phyloP scores from a whole-genome alignment of 371 early-diverging fungal genomes.

The Mortierella sp. region DNA sequence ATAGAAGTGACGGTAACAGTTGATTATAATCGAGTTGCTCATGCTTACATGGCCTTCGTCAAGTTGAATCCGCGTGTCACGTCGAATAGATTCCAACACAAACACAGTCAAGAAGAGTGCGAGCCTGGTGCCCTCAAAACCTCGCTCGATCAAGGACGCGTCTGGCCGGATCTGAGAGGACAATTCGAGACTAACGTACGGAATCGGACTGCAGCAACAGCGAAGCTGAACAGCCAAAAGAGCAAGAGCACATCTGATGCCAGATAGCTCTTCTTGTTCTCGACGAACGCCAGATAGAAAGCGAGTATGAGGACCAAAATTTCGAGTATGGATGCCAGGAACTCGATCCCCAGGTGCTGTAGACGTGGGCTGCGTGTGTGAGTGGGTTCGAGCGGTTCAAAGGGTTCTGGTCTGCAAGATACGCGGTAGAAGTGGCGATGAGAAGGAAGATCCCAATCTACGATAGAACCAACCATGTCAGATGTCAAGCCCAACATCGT shows the following conservation, averaged over 20 bases:
- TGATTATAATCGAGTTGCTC: no score
- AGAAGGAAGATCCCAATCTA: no score
- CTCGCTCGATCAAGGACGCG: no score
- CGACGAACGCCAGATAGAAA: constrained; percentile 67
- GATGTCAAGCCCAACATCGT: no score
- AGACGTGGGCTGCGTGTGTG: constrained; percentile 19
- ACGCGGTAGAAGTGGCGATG: no score
- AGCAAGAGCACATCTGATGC: constrained; percentile 78
- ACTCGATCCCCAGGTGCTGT: constrained; percentile 18
- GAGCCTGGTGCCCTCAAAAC: no score
- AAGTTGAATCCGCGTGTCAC: constrained; percentile 39
- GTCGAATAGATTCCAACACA: constrained; percentile 33
- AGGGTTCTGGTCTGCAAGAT: constrained; percentile 18
- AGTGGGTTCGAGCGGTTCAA: constrained; percentile 3
- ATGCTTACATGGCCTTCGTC: constrained; percentile 33
- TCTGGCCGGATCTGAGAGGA: no score
- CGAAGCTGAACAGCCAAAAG: constrained; percentile 76
- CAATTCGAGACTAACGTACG: constrained; percentile 66
- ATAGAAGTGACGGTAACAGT: no score
- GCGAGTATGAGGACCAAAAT: constrained; percentile 23
- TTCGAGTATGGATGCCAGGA: constrained; percentile 30
- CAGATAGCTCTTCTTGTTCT: constrained; percentile 75
- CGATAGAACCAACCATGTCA: no score
- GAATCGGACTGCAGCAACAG: constrained; percentile 61
- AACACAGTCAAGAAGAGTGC: no score